A percentile compares a stretch with the other conserved stretches of the same genome.
Evolutionary conservation across 73 alveolate genomes (phyloP).

Genomic region (Blepharisma japonicum): DNA sequence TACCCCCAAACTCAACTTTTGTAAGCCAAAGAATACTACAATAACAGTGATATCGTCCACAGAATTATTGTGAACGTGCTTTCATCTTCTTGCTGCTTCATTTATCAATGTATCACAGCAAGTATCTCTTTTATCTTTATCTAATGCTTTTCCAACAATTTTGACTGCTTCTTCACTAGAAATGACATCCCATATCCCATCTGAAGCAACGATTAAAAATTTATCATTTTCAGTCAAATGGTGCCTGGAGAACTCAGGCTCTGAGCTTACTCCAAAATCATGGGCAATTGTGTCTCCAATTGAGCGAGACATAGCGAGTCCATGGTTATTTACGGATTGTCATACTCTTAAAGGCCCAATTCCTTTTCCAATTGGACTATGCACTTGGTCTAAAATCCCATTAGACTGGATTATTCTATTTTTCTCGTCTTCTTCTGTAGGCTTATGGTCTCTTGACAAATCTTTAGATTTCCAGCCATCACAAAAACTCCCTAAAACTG

Average conservation of each 20-base stretch:
- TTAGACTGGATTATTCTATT: slow-evolving; percentile 58
- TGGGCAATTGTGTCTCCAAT: slow-evolving; percentile 70
- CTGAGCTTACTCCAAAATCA: slow-evolving; percentile 53
- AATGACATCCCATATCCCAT: slow-evolving; percentile 86
- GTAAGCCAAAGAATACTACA: too few species aligned
- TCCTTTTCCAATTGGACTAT: slow-evolving; percentile 52
- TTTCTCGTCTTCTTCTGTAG: slow-evolving; percentile 78
- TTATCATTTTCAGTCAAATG: slow-evolving; percentile 73
- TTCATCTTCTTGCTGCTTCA: not conserved
- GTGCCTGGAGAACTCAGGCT: slow-evolving; percentile 53
- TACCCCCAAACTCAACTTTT: too few species aligned
- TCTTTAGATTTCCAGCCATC: slow-evolving; percentile 57
- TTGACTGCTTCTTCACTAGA: not conserved
- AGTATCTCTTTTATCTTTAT: not conserved
- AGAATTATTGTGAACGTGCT: not conserved
- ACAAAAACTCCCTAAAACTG: slow-evolving; percentile 33
- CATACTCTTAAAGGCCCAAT: slow-evolving; percentile 94
- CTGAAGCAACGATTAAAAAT: slow-evolving; percentile 86
- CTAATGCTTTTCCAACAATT: not conserved
- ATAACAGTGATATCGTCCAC: not conserved
- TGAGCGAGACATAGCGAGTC: slow-evolving; percentile 76
- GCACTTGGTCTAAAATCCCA: slow-evolving; percentile 86
- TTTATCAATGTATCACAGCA: not conserved
- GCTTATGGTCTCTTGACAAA: slow-evolving; percentile 85
- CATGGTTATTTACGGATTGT: slow-evolving; percentile 84